Conservation (phyloP, 1,139 yeast species). For the Ogataea hybrid region DNA sequence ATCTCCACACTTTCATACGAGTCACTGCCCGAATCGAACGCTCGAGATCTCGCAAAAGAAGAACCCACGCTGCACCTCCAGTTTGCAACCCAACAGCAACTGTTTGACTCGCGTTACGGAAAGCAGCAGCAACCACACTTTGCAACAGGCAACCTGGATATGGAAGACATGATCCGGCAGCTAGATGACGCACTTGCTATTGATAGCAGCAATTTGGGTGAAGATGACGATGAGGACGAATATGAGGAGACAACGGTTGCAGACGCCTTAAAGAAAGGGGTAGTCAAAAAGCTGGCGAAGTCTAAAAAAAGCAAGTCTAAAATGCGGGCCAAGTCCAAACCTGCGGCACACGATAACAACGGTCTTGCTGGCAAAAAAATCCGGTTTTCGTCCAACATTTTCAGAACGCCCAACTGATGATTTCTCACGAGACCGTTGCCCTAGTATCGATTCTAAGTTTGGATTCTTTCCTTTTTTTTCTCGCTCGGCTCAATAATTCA, state of each 20-base stretch:
- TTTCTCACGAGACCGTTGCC: neutral
- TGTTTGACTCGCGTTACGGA: neutral
- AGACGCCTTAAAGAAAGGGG: neutral
- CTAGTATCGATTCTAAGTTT: neutral
- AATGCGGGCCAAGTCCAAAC: constrained; percentile 3
- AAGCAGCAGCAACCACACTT: neutral
- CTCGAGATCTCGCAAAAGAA: neutral
- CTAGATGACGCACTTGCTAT: constrained; percentile 3
- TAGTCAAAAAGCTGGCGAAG: constrained; percentile 7
- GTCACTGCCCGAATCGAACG: neutral
- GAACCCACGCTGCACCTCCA: constrained; percentile 18
- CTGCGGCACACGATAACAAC: neutral
- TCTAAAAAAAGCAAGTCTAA: constrained; percentile 10
- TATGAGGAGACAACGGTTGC: neutral
- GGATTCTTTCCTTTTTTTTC: neutral
- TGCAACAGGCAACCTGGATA: too few species aligned
- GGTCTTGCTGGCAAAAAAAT: constrained; percentile 13
- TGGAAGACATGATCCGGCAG: neutral
- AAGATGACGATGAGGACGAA: constrained; percentile 4
- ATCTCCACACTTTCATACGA: neutral
- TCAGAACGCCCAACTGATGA: constrained; percentile 13
- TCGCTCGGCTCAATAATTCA: neutral
- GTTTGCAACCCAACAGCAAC: constrained; percentile 21
- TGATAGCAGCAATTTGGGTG: neutral
- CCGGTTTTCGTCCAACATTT: constrained; percentile 18